These are phyloP conservation scores for Stephania japonica DNA, from an alignment of 164 flowering plant species.

Conservation along the genomic window DNA sequence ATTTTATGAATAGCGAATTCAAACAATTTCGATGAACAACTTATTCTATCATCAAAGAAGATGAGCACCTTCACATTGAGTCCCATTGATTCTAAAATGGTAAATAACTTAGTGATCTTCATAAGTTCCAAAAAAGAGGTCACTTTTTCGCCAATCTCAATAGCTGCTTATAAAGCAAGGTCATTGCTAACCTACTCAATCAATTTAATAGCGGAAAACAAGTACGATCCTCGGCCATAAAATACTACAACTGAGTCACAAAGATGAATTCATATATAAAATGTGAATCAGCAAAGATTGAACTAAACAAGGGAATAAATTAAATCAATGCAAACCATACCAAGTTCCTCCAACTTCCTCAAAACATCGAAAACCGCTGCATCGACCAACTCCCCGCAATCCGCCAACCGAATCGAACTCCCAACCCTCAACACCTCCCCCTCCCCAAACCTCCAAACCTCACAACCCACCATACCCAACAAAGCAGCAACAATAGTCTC, in stretches of 20 bases:
- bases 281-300: neutral
- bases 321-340: conserved; percentile 20
- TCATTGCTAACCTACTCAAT: too few relatives aligned
- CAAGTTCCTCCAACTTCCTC: conserved; percentile 33
- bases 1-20: neutral
- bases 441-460: conserved; percentile 23
- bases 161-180: too few relatives aligned
- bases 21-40: neutral
- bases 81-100: too few relatives aligned
- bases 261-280: neutral
- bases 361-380: conserved; percentile 30
- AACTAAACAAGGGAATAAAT: neutral
- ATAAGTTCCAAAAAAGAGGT: too few relatives aligned
- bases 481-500: conserved; percentile 43
- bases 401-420: conserved; percentile 33
- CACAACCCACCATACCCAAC: conserved; percentile 45
- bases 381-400: conserved; percentile 33
- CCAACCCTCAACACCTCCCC: conserved; percentile 45
- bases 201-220: too few relatives aligned
- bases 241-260: too few relatives aligned
- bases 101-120: neutral
- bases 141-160: too few relatives aligned
- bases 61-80: neutral
- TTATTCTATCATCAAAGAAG: neutral
- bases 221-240: too few relatives aligned